Conservation (phyloP, 1,284 basidiomycete genomes). For the Ganoderma resinaceum region DNA sequence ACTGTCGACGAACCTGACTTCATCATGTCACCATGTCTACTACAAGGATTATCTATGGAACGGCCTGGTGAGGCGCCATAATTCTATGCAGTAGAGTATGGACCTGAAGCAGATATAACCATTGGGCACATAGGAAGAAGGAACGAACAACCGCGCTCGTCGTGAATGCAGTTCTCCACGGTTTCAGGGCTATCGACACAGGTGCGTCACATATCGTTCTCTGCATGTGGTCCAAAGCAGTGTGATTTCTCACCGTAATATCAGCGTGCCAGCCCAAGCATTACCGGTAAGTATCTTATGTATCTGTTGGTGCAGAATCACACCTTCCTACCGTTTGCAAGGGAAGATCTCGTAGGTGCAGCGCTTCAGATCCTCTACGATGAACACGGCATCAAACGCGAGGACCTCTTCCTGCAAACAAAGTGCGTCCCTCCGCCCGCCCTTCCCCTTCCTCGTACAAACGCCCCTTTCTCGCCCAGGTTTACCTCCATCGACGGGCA, state of each 20-base stretch:
- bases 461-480: constrained; percentile 43
- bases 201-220: constrained; percentile 47
- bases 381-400: constrained; percentile 44
- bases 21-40: constrained; percentile 29
- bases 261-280: constrained; percentile 80
- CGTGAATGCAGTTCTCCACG: constrained; percentile 71
- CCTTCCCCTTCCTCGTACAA: background rate
- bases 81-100: no score
- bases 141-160: constrained; percentile 74
- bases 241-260: constrained; percentile 17
- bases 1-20: background rate
- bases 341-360: constrained; percentile 81
- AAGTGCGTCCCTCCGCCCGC: constrained; percentile 55
- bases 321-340: constrained; percentile 35
- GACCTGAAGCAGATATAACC: constrained; percentile 14
- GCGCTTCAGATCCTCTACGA: constrained; percentile 56
- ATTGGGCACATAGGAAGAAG: constrained; percentile 68
- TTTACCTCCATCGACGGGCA: constrained; percentile 79
- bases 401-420: constrained; percentile 60
- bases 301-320: constrained; percentile 1
- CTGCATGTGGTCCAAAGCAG: background rate
- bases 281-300: constrained; percentile 59
- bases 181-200: constrained; percentile 84
- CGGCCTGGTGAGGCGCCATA: constrained; percentile 59
- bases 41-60: constrained; percentile 68